Base-by-base conservation (phyloP, 1,284 basidiomycete species). In the Xerocomus amazonicus region DNA sequence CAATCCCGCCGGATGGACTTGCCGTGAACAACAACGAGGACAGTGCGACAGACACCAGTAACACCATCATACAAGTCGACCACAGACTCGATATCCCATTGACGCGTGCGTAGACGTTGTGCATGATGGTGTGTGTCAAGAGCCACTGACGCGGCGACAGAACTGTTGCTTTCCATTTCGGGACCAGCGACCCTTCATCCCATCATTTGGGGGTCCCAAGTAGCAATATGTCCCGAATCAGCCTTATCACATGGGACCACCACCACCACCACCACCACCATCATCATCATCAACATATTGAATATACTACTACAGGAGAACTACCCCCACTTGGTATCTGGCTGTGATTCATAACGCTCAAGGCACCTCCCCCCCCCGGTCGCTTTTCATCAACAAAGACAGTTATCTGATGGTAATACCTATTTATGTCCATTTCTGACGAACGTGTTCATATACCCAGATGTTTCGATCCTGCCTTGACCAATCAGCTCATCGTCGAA, bases 11-110 rank as follows among this genome's bases (percentile, higher is more conserved):
- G 37, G 75, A 75, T 1, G 85, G 76, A 40, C 80, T 68, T 14
- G 80, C 75, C 8, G 74, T 76, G 61, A 90, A 83, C 34, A 88
- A 47, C 53, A 87, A 77, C 9, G 81, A 82, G 6, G 87, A 84
- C 2, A 91, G 63, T 0, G 92, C 81, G 46, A 93, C 79, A 47
- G 83, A 79, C 0, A 74, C 81, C 32, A 94, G 75, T n/a, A 95
- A 73, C 0, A 74, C 78, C 78, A 92, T 86, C 54, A 87, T 67
- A 60, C 87, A 90, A n/a, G 86, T 83, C 6, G 90, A 89, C 51
- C 90, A 73, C 45, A 89, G 73, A 6, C 85, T 83, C 17, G 84
- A 86, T 58, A 82, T 65, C 66, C 86, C 87, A 70, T 87, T 91
- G 60, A 87, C 65, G 52, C 89, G 75, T 34, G 86, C 73, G 57